Conservation (phyloP, 805 yeast species). For the Candida fluviatilis region DNA sequence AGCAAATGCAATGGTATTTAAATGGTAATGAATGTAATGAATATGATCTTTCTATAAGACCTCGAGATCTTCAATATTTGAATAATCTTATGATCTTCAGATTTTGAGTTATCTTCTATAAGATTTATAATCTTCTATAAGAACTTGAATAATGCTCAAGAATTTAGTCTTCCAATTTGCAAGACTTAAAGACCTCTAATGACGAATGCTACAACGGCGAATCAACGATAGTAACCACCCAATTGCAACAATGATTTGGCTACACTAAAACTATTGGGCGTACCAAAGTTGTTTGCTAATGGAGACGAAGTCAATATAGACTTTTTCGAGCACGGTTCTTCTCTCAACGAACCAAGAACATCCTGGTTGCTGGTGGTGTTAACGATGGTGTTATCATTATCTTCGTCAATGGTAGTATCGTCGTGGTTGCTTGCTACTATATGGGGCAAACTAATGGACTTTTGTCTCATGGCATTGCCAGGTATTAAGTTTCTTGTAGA, state of each 20-base stretch:
- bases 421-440: conserved; percentile 7
- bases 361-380: conserved; percentile 11
- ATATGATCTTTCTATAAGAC: no score
- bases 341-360: conserved; percentile 3
- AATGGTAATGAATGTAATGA: background rate
- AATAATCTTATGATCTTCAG: no score
- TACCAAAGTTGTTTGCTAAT: conserved; percentile 30
- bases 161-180: no score
- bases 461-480: conserved; percentile 5
- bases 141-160: no score
- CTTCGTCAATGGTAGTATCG: conserved; percentile 23
- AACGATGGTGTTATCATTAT: conserved; percentile 16
- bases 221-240: conserved; percentile 18
- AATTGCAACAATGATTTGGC: conserved; percentile 44
- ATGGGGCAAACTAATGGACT: conserved; percentile 2
- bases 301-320: conserved; percentile 34
- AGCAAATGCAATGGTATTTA: conserved; percentile 2
- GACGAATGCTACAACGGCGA: background rate
- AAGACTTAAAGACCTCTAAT: background rate
- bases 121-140: no score
- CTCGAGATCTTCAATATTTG: no score
- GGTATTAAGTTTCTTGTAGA: conserved; percentile 5
- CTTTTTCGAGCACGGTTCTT: conserved; percentile 2
- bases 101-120: no score
- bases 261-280: conserved; percentile 43